A percentile compares a stretch with the other conserved stretches of the same genome.
These are phyloP conservation scores for Colletotrichum tanaceti DNA, from an alignment of 2,329 filamentous ascomycete genomes.

Conservation along the genomic window DNA sequence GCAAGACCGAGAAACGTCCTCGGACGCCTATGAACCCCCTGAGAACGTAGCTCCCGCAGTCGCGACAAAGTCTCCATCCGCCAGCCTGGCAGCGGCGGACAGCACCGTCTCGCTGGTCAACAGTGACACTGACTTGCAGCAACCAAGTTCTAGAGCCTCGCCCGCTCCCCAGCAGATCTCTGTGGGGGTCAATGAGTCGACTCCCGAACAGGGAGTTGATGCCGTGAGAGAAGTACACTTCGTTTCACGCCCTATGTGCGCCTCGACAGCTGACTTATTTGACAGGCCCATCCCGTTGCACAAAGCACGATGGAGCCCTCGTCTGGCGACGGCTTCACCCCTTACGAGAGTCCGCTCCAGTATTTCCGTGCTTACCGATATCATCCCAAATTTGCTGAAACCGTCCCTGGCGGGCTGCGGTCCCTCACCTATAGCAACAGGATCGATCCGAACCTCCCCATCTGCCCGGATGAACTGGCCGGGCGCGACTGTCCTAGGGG, in stretches of 20 bases:
- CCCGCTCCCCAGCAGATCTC: conserved; percentile 41
- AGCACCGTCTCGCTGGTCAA: conserved; percentile 43
- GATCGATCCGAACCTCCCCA: conserved; percentile 78
- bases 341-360: conserved; percentile 86
- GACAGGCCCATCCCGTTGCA: conserved; percentile 5
- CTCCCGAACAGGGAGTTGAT: conserved; percentile 45
- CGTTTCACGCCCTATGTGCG: conserved; percentile 44
- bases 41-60: conserved; percentile 57
- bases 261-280: conserved; percentile 42
- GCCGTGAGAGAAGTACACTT: conserved; percentile 58
- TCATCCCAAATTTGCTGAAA: conserved; percentile 78
- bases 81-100: conserved; percentile 42
- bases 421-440: conserved; percentile 95
- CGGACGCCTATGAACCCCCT: conserved; percentile 69
- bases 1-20: conserved; percentile 44
- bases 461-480: conserved; percentile 82
- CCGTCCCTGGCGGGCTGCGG: conserved; percentile 80
- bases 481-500: conserved; percentile 78
- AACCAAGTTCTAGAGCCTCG: conserved; percentile 41
- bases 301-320: conserved; percentile 40
- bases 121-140: conserved; percentile 46
- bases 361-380: conserved; percentile 91
- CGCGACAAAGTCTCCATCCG: conserved; percentile 66
- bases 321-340: conserved; percentile 48
- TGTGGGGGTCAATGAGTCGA: conserved; percentile 39